Conservation (phyloP, 1,284 basidiomycete species). For the Melampsora americana region DNA sequence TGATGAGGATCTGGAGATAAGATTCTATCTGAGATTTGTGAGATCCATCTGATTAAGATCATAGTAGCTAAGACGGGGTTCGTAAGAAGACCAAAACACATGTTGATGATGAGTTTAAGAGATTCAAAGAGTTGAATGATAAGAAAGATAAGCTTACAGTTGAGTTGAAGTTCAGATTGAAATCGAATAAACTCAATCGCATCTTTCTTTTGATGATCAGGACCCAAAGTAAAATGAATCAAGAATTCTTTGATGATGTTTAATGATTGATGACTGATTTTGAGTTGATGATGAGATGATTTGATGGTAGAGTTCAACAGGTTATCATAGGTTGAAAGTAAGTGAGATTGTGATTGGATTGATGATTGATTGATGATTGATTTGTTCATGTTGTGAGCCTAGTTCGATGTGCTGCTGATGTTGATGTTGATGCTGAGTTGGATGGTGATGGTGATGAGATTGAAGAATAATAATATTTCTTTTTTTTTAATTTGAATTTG, state of each 20-base stretch:
- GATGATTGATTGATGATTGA: too few species aligned
- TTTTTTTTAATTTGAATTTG: too few species aligned
- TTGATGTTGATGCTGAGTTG: too few species aligned
- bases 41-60: slow-evolving; percentile 5
- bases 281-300: not conserved
- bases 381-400: too few species aligned
- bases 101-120: not conserved
- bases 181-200: slow-evolving; percentile 8
- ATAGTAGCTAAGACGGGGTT: slow-evolving; percentile 17
- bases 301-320: not conserved
- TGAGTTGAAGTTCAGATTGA: slow-evolving; percentile 12
- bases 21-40: not conserved
- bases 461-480: too few species aligned
- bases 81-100: too few species aligned
- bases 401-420: too few species aligned
- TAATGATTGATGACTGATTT: not conserved
- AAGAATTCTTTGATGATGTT: not conserved
- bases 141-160: slow-evolving; percentile 1
- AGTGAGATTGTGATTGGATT: not conserved
- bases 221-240: slow-evolving; percentile 2
- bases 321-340: not conserved
- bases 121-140: not conserved
- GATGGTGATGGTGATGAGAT: too few species aligned
- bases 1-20: not conserved
- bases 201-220: not conserved